phyloP scores from a whole-genome alignment of 352 stramenopile species.

The Phytophthora fragariaefolia region DNA sequence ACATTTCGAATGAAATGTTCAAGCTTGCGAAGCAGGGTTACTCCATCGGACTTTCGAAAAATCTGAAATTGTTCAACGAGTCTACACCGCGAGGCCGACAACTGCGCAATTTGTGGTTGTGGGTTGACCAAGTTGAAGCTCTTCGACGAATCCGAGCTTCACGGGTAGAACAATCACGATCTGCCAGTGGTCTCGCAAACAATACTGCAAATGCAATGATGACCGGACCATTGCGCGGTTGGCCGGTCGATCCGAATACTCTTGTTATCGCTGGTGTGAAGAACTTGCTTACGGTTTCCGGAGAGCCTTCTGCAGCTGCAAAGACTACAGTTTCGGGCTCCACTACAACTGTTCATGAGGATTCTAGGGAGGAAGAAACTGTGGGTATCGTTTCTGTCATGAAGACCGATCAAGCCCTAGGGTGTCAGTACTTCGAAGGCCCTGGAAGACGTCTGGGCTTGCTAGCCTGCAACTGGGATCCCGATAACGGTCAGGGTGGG shows the following conservation, averaged over 20 bases:
- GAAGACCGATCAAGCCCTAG: conserved; percentile 71
- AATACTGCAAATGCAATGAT: conserved; percentile 35
- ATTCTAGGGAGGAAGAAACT: conserved; percentile 28
- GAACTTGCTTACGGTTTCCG: conserved; percentile 55
- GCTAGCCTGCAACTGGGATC: conserved; percentile 86
- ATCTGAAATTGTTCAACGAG: conserved; percentile 71
- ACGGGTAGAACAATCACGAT: conserved; percentile 51
- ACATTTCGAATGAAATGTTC: conserved; percentile 84
- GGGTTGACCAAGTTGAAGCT: conserved; percentile 84
- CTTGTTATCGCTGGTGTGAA: conserved; percentile 72
- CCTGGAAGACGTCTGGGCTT: conserved; percentile 70
- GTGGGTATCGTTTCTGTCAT: conserved; percentile 51
- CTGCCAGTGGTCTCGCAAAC: conserved; percentile 33
- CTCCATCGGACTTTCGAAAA: conserved; percentile 79
- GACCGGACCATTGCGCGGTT: conserved; percentile 62
- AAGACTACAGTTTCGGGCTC: conserved; percentile 8
- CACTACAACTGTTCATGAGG: conserved; percentile 26
- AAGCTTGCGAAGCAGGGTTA: conserved; percentile 78
- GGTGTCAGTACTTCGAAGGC: conserved; percentile 79
- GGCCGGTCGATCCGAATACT: conserved; percentile 72
- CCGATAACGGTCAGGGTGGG: conserved; percentile 58
- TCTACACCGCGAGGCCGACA: conserved; percentile 50
- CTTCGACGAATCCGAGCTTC: conserved; percentile 70
- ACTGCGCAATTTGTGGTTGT: conserved; percentile 76
- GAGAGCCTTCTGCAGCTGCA: conserved; percentile 23